Percentiles rank a stretch among this genome's conserved stretches.
These are phyloP conservation scores for Rutstroemia sydowiana DNA, from an alignment of 2,329 filamentous ascomycete genomes.

Conservation along the genomic window DNA sequence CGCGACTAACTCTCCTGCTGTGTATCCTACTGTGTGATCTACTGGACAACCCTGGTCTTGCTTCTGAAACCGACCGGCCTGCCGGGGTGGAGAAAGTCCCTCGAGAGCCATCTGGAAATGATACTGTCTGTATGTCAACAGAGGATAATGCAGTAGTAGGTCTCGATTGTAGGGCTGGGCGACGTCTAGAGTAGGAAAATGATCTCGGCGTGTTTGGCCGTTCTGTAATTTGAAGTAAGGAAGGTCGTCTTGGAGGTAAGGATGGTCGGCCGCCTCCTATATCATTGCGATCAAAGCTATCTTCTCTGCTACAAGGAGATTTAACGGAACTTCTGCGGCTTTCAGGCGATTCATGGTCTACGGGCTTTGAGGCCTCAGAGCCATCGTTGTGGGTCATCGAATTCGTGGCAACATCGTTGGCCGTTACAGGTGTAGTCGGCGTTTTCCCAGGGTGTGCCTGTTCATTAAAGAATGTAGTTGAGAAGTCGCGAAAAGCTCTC, in stretches of 20 bases:
- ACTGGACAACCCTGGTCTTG: constrained; percentile 19
- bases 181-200: constrained; percentile 20
- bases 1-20: constrained; percentile 27
- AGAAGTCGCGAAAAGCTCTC: constrained; percentile 15
- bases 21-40: constrained; percentile 20
- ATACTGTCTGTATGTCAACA: constrained; percentile 70
- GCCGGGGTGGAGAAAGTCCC: constrained; percentile 50
- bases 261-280: constrained; percentile 35
- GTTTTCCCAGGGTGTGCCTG: constrained; percentile 15
- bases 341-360: neutral
- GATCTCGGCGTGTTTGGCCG: constrained; percentile 13
- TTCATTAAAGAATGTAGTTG: constrained; percentile 12
- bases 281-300: constrained; percentile 12
- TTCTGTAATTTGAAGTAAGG: constrained; percentile 22
- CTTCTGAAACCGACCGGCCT: constrained; percentile 26
- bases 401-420: constrained; percentile 19
- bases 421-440: constrained; percentile 15
- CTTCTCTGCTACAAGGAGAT: neutral
- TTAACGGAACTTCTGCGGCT: neutral
- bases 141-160: constrained; percentile 82
- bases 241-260: constrained; percentile 37
- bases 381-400: constrained; percentile 21
- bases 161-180: constrained; percentile 44
- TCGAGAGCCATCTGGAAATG: constrained; percentile 61
- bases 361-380: constrained; percentile 11